Evolutionary conservation across 2,329 filamentous ascomycete genomes (phyloP).

Genomic region (Botrytis deweyae): DNA sequence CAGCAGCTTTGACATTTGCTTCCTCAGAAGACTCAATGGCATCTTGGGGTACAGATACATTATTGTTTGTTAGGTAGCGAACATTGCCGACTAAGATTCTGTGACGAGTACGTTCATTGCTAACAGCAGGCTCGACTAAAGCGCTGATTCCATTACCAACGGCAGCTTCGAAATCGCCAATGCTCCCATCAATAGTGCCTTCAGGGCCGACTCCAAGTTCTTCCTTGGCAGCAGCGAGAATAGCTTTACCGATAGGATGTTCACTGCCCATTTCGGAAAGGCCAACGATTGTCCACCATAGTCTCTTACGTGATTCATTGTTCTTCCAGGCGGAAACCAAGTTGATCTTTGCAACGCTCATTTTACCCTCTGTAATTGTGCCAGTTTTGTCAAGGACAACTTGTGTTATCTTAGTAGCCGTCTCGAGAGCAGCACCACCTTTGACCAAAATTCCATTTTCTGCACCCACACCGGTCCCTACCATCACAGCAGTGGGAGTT

Average conservation of each 20-base stretch:
- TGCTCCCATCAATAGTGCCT: constrained; percentile 74
- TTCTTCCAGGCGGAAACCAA: constrained; percentile 68
- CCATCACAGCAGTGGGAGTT: constrained; percentile 97
- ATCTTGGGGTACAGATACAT: constrained; percentile 63
- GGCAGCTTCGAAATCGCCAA: constrained; percentile 79
- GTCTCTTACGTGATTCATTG: constrained; percentile 63
- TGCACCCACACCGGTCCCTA: constrained; percentile 94
- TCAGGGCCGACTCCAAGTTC: constrained; percentile 73
- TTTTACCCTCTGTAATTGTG: constrained; percentile 90
- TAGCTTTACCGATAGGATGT: constrained; percentile 91
- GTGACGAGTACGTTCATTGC: constrained; percentile 69
- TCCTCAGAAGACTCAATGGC: constrained; percentile 64
- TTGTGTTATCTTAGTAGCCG: constrained; percentile 83
- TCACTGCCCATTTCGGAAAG: constrained; percentile 96
- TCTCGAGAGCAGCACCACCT: constrained; percentile 88
- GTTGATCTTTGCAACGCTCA: constrained; percentile 78
- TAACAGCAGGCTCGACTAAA: constrained; percentile 71
- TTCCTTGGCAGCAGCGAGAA: constrained; percentile 71
- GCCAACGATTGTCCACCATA: constrained; percentile 96
- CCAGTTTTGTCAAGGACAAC: constrained; percentile 96
- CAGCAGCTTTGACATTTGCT: constrained; percentile 49
- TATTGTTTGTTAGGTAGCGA: constrained; percentile 69
- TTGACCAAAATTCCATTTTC: constrained; percentile 98
- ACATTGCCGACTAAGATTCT: constrained; percentile 82
- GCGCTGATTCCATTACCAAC: constrained; percentile 87